Conservation (phyloP, 305 asterid genomes). For the Lippia alba region DNA sequence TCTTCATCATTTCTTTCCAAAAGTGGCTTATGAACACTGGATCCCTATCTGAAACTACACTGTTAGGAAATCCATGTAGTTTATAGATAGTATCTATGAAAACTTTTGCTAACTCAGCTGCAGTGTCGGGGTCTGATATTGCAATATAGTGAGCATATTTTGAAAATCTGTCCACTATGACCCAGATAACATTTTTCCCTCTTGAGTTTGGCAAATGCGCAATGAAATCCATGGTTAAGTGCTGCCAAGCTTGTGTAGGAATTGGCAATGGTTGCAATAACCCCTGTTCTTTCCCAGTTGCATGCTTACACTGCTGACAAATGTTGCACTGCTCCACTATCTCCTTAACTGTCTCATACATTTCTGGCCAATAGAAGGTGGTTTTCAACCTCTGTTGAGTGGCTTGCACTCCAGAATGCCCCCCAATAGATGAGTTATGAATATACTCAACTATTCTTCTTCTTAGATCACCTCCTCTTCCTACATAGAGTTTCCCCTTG, state of each 20-base stretch:
- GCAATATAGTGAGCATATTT: background rate
- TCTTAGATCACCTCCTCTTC: background rate
- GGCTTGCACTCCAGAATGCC: background rate
- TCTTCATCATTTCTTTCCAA: background rate
- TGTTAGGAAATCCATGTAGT: background rate
- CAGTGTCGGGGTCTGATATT: background rate
- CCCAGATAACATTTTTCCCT: background rate
- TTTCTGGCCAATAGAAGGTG: too few species aligned
- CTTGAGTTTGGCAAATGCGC: background rate
- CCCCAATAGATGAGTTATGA: background rate
- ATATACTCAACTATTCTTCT: background rate
- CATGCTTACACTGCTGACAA: background rate
- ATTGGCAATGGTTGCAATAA: background rate
- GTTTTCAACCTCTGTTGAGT: background rate
- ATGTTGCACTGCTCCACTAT: background rate
- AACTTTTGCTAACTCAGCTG: background rate
- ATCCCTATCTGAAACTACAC: too few species aligned
- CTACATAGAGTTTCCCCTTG: background rate
- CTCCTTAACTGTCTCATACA: too few species aligned
- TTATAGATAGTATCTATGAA: background rate
- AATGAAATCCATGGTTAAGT: background rate
- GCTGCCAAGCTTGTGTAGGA: background rate
- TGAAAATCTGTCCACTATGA: background rate
- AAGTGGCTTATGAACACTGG: background rate
- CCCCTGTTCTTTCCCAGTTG: background rate